Conservation (phyloP, 2,329 filamentous ascomycete species). For the Penicillium griseofulvum region DNA sequence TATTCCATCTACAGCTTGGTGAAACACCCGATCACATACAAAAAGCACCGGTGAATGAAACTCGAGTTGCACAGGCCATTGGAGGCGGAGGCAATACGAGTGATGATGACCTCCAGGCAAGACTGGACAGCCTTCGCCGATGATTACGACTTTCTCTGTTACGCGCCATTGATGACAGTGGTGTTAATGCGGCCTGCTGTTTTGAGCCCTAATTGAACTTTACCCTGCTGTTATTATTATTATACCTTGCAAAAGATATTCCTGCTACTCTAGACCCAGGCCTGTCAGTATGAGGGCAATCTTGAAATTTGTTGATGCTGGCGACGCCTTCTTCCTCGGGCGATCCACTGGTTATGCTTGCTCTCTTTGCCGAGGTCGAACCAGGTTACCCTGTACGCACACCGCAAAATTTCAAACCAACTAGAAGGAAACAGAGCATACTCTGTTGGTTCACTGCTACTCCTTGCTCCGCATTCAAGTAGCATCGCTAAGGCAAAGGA, state of each 20-base stretch:
- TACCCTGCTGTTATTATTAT: constrained; percentile 3
- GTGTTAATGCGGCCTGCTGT: background rate
- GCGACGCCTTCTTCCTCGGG: too few relatives aligned
- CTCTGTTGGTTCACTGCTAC: too few relatives aligned
- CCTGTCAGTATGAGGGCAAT: too few relatives aligned
- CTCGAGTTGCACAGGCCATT: constrained; percentile 80
- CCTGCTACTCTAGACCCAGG: background rate
- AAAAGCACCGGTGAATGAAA: constrained; percentile 68
- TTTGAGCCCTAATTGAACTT: background rate
- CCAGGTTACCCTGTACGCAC: too few relatives aligned
- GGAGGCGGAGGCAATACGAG: constrained; percentile 53
- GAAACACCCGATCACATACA: constrained; percentile 86
- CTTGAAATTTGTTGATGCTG: too few relatives aligned
- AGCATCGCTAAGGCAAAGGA: too few relatives aligned
- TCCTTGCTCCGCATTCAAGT: too few relatives aligned
- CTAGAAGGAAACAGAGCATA: too few relatives aligned
- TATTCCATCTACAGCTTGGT: constrained; percentile 63
- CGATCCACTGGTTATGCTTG: too few relatives aligned
- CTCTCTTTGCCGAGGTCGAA: too few relatives aligned
- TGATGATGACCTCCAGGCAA: constrained; percentile 90
- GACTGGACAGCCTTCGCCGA: constrained; percentile 78
- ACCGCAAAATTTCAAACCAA: too few relatives aligned
- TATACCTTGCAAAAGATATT: constrained; percentile 6
- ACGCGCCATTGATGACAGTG: background rate
- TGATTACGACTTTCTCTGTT: constrained; percentile 30